phyloP scores from a whole-genome alignment of 345 rosid genomes.

The Excoecaria cochinchinensis region DNA sequence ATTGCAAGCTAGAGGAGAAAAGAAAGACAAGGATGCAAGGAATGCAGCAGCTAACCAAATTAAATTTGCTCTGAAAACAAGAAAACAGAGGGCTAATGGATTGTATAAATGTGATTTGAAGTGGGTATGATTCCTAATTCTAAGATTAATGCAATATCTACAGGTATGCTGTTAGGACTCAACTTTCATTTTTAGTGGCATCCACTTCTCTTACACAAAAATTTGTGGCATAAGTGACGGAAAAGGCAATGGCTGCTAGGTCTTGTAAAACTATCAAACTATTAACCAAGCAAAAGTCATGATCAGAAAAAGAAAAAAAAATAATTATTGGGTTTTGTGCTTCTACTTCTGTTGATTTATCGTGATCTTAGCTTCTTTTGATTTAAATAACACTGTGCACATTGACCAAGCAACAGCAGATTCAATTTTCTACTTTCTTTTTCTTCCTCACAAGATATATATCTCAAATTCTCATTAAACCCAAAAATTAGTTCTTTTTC shows the following conservation, averaged over 20 bases:
- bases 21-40: not conserved
- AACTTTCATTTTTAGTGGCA: not conserved
- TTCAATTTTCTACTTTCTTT: not conserved
- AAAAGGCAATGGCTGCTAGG: constrained; percentile 14
- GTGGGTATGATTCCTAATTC: constrained; percentile 17
- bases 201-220: constrained; percentile 4
- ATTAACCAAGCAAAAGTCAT: constrained; percentile 5
- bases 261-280: constrained; percentile 2
- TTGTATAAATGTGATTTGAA: not conserved
- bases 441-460: not conserved
- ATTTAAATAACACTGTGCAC: constrained; percentile 1
- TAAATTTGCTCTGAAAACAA: constrained; percentile 13
- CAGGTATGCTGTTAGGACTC: constrained; percentile 20
- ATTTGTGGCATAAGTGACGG: constrained; percentile 39
- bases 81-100: not conserved
- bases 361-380: too few species aligned
- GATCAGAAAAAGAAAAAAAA: not conserved
- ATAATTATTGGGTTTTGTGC: not conserved
- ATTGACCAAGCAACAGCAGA: constrained; percentile 27
- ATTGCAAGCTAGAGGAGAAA: not conserved
- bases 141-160: not conserved
- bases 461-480: not conserved
- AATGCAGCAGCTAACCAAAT: constrained; percentile 28
- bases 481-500: constrained; percentile 16
- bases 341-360: not conserved